Evolutionary conservation across 306 rosid genomes (phyloP), one percentile per base, ranked within the genome.

Genomic region (Rubus idaeus): DNA sequence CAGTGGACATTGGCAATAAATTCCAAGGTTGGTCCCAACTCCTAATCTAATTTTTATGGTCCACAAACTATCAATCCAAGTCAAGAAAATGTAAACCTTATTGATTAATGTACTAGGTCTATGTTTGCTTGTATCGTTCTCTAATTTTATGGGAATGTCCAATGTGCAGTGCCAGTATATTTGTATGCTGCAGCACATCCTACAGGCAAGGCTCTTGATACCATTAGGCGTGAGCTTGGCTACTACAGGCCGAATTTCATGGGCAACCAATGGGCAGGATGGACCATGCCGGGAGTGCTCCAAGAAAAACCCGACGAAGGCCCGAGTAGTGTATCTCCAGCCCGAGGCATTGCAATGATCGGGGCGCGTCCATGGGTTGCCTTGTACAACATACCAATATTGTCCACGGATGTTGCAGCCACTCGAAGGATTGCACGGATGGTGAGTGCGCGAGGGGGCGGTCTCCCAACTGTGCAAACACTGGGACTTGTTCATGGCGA

Each of bases 391-490:
- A 11, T 91, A 46, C 97, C 96, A 39, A 78, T 94, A 73, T 45
- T 87, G 80, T 83, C 96, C 52, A 84, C 87, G 0, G 91, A 86
- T 64, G 84, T 90, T 39, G 70, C 90, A 0, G 78, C 85, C 0
- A 79, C 91, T 50, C 82, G 78, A 67, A 84, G 83, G 82, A 85
- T 91, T 18, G 97, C 98, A 20, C 76, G 90, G 75, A 81, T 73
- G 91, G 97, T 90, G 47, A 94, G 96, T 52, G 91, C 90, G 17
- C 85, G 92, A n/a, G 98, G 98, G 0, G 98, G 98, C 0, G 96
- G 98, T 5, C 89, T 91, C 21, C 98, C 97, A 1, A 84, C 86
- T 0, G 97, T 91, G 77, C 97, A 91, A 53, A 81, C 95, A 2
- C 57, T 90, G 35, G 91, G 75, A 5, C 84, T 91, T 47, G 81